A percentile compares a stretch with the other conserved stretches of the same genome.
These are phyloP conservation scores for Mortierella claussenii DNA, from an alignment of 192 early-diverging fungal genomes.

Conservation along the genomic window DNA sequence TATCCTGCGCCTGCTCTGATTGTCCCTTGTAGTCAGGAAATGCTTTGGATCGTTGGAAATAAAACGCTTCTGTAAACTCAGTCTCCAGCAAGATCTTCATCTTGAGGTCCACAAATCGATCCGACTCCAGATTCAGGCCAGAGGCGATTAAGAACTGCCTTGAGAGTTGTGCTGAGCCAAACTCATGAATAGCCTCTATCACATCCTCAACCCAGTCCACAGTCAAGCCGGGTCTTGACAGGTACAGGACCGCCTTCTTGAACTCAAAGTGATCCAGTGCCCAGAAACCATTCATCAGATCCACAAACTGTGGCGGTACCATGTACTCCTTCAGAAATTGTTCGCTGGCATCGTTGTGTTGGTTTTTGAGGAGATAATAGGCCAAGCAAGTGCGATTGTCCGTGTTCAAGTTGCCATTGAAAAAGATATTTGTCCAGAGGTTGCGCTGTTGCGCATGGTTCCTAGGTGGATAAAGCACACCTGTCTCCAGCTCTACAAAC, in stretches of 20 bases:
- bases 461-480: constrained; percentile 36
- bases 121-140: constrained; percentile 26
- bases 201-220: constrained; percentile 53
- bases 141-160: constrained; percentile 34
- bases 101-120: constrained; percentile 29
- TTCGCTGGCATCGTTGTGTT: constrained; percentile 30
- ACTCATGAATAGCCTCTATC: constrained; percentile 20
- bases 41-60: constrained; percentile 28
- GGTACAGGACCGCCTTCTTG: constrained; percentile 44
- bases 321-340: constrained; percentile 42
- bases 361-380: constrained; percentile 44
- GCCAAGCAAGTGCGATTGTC: constrained; percentile 50
- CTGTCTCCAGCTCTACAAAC: constrained; percentile 31
- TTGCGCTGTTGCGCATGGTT: constrained; percentile 37
- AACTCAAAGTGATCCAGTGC: constrained; percentile 51
- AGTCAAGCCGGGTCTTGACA: constrained; percentile 40
- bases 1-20: too few species aligned
- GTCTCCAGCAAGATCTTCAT: constrained; percentile 30
- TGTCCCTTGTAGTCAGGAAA: neutral
- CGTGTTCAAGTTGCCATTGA: constrained; percentile 33
- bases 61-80: constrained; percentile 45
- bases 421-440: constrained; percentile 48
- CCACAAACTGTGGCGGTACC: constrained; percentile 44
- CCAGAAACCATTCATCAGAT: constrained; percentile 52
- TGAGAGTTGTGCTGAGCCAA: constrained; percentile 38